phyloP scores from a whole-genome alignment of 169 alveolate species.

The Cyclospora cayetanensis region DNA sequence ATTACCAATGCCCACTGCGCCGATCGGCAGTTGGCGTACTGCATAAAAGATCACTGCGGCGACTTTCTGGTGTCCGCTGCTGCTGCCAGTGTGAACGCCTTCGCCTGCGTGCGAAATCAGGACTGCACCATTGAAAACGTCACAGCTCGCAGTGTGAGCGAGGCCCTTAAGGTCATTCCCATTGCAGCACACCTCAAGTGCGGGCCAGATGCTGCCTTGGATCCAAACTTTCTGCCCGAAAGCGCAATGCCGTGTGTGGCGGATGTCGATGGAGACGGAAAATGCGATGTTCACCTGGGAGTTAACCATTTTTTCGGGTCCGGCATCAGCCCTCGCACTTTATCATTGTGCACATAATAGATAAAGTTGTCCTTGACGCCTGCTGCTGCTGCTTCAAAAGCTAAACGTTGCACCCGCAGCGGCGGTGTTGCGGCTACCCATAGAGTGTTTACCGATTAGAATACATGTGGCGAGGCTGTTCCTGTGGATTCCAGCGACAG shows the following conservation, averaged over 20 bases:
- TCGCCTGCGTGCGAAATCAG: conserved; percentile 61
- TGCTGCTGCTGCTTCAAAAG: no score
- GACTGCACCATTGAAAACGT: conserved; percentile 58
- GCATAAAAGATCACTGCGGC: conserved; percentile 70
- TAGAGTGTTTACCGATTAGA: no score
- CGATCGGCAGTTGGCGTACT: conserved; percentile 66
- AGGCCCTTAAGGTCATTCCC: conserved; percentile 78
- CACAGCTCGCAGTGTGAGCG: conserved; percentile 67
- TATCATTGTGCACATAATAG: no score
- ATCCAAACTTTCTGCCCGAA: conserved; percentile 75
- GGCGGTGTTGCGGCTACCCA: no score
- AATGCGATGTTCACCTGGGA: conserved; percentile 79
- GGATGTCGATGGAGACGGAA: conserved; percentile 74
- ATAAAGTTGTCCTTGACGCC: no score
- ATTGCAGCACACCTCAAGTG: conserved; percentile 76
- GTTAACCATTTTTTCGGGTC: conserved; percentile 73
- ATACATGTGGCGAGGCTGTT: not conserved
- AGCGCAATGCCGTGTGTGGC: conserved; percentile 79
- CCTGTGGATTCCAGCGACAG: not conserved
- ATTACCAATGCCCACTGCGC: conserved; percentile 70
- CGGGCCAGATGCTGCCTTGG: conserved; percentile 79
- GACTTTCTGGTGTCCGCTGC: conserved; percentile 69
- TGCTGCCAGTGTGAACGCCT: conserved; percentile 67
- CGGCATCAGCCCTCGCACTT: not conserved
- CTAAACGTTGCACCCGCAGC: no score